Base-by-base conservation (phyloP, 2,329 filamentous ascomycete genomes). In the Diaporthe longicolla region DNA sequence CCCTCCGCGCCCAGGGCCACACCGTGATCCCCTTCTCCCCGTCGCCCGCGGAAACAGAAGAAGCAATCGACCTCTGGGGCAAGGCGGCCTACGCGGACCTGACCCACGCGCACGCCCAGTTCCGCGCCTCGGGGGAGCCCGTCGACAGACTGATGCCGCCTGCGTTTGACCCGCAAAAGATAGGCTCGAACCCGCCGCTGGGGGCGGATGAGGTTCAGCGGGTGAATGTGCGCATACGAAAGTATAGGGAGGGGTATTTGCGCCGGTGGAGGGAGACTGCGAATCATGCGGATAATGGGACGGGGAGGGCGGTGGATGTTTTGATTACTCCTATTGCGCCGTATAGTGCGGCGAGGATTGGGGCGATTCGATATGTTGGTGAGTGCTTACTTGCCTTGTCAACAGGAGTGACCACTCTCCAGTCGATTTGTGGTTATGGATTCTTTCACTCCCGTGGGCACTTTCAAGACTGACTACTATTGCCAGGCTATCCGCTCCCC, bases 81-180 rank as follows among this genome's bases (percentile, higher is more conserved):
- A 9, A 1, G 9, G 69, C 69, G 9, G 40, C 54, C 0, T 71
- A 71, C 69, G 69, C 69, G 19, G 52, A 48, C 52, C 55, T 71
- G 19, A 13, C 21, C 11, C 37, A 19, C 15, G 69, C 69, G 26
- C 69, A 59, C 69, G 69, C 69, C 4, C 69, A 71, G 69, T 71
- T 71, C 55, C 54, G 54, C 69, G 52, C 54, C 4, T 71, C 69
- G 69, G 69, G 69, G 40, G 69, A 71, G 55, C 21, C 21, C 9
- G 69, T 61, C 21, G 55, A 71, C 15, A 3, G 0, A 0, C 26
- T 50, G 6, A 71, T 71, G 69, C 69, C 69, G n/a, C 69, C 43
- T 3, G 55, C 54, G 6, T 71, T 71, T 19, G 69, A 71, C 69
- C 54, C 69, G 13, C 40, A 45, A 21, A 45, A 37, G 19, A 48